These are phyloP conservation scores for Solanum stenotomum DNA, from an alignment of 257 asterid genomes.

Conservation along the genomic window DNA sequence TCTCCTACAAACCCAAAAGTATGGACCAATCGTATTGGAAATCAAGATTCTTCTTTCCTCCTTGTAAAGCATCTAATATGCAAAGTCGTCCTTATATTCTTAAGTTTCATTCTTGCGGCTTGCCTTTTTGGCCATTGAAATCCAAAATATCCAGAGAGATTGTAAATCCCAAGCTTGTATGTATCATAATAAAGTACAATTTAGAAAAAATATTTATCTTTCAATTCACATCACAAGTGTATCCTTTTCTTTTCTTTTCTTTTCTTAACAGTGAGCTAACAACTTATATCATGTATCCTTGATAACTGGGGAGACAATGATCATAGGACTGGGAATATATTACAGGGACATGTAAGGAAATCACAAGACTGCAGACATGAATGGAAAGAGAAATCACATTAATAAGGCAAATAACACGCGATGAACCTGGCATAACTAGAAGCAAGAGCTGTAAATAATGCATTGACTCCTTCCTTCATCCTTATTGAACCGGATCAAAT, in stretches of 20 bases:
- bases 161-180: not conserved
- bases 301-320: not conserved
- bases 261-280: not conserved
- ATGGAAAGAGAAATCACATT: not conserved
- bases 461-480: not conserved
- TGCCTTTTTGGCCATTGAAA: not conserved
- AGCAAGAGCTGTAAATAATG: not conserved
- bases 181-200: not conserved
- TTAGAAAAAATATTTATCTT: not conserved
- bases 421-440: not conserved
- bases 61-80: not conserved
- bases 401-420: not conserved
- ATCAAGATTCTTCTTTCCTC: not conserved
- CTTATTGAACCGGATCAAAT: not conserved
- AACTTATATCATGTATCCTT: not conserved
- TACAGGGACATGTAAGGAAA: not conserved
- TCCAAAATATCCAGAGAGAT: not conserved
- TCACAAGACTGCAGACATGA: not conserved
- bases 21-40: not conserved
- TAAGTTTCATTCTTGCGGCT: not conserved
- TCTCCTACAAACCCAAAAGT: not conserved
- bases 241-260: not conserved
- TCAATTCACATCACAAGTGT: not conserved
- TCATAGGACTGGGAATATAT: not conserved
- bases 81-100: not conserved